These are phyloP conservation scores for Botrytis sinoallii DNA, from an alignment of 2,329 filamentous ascomycete genomes.

Conservation along the genomic window DNA sequence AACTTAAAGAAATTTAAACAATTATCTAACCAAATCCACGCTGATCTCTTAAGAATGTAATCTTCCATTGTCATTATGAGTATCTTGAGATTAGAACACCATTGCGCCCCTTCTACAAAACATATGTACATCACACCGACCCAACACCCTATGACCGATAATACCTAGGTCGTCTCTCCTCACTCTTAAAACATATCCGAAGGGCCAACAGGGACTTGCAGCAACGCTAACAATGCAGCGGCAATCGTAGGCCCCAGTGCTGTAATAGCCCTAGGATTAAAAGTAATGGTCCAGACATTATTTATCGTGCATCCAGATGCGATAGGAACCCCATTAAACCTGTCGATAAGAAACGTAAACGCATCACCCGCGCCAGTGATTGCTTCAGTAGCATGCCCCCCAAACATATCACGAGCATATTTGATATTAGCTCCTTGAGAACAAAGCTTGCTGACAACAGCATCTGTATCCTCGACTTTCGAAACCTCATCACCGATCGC, in stretches of 20 bases:
- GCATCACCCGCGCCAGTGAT: constrained; percentile 38
- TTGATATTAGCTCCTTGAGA: constrained; percentile 41
- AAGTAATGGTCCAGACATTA: not conserved
- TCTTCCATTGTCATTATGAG: not conserved
- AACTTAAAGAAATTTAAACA: not conserved
- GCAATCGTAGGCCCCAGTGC: not conserved
- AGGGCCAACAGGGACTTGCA: not conserved
- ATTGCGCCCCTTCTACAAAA: not conserved
- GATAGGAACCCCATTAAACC: constrained; percentile 17
- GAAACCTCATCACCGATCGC: constrained; percentile 47
- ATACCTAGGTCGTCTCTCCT: not conserved
- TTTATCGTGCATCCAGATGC: not conserved
- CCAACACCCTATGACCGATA: not conserved
- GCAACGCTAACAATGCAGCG: constrained; percentile 5
- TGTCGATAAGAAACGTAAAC: constrained; percentile 34
- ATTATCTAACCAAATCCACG: not conserved
- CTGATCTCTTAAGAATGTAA: not conserved
- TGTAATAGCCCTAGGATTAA: not conserved
- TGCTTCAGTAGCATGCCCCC: constrained; percentile 42
- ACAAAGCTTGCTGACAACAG: constrained; percentile 44
- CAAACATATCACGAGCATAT: constrained; percentile 45
- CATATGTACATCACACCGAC: no score
- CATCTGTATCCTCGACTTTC: constrained; percentile 44
- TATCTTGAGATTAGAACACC: not conserved
- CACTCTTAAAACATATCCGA: not conserved